phyloP scores from a whole-genome alignment of 768 basidiomycete genomes.

The Stropharia rugosoannulata region DNA sequence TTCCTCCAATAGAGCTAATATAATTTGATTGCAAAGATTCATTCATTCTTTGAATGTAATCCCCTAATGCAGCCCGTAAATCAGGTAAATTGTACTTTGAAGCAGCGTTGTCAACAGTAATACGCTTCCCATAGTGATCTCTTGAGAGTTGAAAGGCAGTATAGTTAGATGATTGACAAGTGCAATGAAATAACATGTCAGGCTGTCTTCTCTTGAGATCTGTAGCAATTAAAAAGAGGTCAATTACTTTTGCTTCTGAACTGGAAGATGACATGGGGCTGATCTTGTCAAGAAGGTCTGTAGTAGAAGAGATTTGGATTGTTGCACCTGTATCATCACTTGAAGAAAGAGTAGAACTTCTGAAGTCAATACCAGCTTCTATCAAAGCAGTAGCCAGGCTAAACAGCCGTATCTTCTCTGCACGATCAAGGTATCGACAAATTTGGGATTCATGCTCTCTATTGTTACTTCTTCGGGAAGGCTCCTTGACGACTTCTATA shows the following conservation, averaged over 20 bases:
- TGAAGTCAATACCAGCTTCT: neutral
- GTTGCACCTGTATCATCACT: too few relatives aligned
- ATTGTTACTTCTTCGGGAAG: neutral
- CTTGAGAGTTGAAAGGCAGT: constrained; percentile 22
- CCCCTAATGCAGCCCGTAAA: constrained; percentile 23
- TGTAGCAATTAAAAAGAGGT: too few relatives aligned
- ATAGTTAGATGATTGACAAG: constrained; percentile 4
- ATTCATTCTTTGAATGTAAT: constrained; percentile 11
- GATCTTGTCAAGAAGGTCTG: too few relatives aligned
- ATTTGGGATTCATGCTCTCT: neutral
- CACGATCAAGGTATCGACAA: neutral
- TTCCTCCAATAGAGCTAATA: constrained; percentile 10
- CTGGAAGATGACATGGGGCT: too few relatives aligned
- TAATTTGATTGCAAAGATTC: neutral
- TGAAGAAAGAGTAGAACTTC: neutral
- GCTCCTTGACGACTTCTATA: neutral
- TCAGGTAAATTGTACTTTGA: constrained; percentile 23
- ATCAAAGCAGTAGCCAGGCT: neutral
- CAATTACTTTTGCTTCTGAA: too few relatives aligned
- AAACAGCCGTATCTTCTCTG: neutral
- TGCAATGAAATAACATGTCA: too few relatives aligned
- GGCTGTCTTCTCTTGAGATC: too few relatives aligned
- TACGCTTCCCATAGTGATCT: constrained; percentile 13
- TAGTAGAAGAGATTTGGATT: too few relatives aligned
- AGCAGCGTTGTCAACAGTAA: constrained; percentile 20